Evolutionary conservation across 768 basidiomycete species (phyloP).

Genomic region (Tylopilus sp.): DNA sequence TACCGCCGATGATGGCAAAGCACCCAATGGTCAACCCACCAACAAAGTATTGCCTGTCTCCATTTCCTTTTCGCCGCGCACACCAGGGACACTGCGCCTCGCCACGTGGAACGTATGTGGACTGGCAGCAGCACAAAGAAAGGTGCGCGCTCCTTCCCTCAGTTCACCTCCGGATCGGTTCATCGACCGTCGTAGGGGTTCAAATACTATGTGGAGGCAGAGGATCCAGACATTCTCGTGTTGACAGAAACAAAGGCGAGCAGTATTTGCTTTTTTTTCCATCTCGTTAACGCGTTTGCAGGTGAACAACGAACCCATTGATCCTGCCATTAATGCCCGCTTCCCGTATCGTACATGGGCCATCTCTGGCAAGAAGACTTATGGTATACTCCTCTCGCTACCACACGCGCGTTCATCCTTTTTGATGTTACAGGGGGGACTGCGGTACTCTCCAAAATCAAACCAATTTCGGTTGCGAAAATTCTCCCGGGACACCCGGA

Average conservation of each 20-base stretch:
- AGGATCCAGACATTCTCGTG: conserved; percentile 81
- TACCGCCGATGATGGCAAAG: conserved; percentile 13
- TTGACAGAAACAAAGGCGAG: conserved; percentile 83
- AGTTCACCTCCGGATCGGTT: neutral
- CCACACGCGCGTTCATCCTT: neutral
- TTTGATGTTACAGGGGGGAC: conserved; percentile 61
- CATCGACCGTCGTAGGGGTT: conserved; percentile 55
- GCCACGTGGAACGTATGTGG: conserved; percentile 82
- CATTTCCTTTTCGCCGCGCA: conserved; percentile 54
- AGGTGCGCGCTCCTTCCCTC: conserved; percentile 41
- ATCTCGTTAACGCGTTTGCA: conserved; percentile 25
- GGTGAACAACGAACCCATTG: conserved; percentile 69
- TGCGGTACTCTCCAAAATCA: conserved; percentile 73
- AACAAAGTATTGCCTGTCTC: conserved; percentile 68
- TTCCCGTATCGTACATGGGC: conserved; percentile 78
- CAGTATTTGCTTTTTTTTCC: neutral
- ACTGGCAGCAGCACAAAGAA: conserved; percentile 70
- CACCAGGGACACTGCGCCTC: conserved; percentile 48
- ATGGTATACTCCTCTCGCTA: conserved; percentile 44
- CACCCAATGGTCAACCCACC: conserved; percentile 57
- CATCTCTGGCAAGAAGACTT: conserved; percentile 73
- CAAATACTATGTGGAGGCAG: conserved; percentile 76
- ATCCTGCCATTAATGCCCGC: conserved; percentile 50
- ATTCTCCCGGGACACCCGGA: conserved; percentile 76
- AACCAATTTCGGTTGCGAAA: conserved; percentile 62